Evolutionary conservation across 805 yeast genomes (phyloP).

Genomic region (Schwanniomyces occidentalis): DNA sequence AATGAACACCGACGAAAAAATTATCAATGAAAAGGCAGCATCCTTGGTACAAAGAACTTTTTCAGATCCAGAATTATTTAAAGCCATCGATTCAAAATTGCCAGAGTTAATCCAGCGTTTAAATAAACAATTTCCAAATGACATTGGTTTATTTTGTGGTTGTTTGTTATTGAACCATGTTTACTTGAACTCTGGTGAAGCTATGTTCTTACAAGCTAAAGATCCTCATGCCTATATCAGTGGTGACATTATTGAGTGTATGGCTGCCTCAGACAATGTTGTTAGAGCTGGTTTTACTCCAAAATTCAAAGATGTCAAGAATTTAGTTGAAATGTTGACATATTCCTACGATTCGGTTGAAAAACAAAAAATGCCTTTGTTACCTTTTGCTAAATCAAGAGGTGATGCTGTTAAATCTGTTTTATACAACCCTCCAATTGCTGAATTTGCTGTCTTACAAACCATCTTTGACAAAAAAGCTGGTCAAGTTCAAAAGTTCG

Average conservation of each 20-base stretch:
- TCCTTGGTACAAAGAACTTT: slow-evolving; percentile 66
- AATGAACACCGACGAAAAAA: slow-evolving; percentile 77
- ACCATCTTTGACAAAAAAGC: slow-evolving; percentile 55
- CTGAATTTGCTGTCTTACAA: slow-evolving; percentile 92
- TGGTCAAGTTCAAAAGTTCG: slow-evolving; percentile 54
- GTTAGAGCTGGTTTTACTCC: slow-evolving; percentile 99
- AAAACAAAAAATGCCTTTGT: slow-evolving; percentile 85
- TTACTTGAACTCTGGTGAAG: slow-evolving; percentile 81
- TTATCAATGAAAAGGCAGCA: slow-evolving; percentile 57
- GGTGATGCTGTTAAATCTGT: slow-evolving; percentile 64
- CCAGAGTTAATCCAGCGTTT: slow-evolving; percentile 76
- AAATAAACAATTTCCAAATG: slow-evolving; percentile 87
- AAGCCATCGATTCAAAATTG: slow-evolving; percentile 46
- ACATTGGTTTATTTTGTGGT: slow-evolving; percentile 95
- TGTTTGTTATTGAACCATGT: slow-evolving; percentile 91
- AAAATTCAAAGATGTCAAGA: slow-evolving; percentile 92
- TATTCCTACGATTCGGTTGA: slow-evolving; percentile 86
- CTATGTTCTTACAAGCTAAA: slow-evolving; percentile 93
- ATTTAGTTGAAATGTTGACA: slow-evolving; percentile 87
- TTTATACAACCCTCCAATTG: slow-evolving; percentile 93
- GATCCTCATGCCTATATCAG: slow-evolving; percentile 97
- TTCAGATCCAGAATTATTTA: slow-evolving; percentile 58
- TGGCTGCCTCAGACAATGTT: slow-evolving; percentile 99
- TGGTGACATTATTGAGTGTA: slow-evolving; percentile 98
- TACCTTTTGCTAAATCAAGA: slow-evolving; percentile 53